Evolutionary conservation across 106 monocot species (phyloP).

Genomic region (Phalaenopsis equestris): DNA sequence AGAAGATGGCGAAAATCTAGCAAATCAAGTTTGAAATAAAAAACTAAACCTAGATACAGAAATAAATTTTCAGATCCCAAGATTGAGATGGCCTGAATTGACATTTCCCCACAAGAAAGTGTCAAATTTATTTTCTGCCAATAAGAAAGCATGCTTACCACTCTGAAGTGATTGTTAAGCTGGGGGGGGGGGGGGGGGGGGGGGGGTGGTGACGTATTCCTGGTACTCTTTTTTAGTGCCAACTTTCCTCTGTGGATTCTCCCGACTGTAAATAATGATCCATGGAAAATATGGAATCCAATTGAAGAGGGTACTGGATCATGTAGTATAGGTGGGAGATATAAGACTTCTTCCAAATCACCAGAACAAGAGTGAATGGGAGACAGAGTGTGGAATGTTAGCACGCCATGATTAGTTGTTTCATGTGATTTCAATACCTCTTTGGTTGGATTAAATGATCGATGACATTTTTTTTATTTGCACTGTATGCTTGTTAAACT

Average conservation of each 20-base stretch:
- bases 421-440: background rate
- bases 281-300: background rate
- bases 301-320: background rate
- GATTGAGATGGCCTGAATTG: background rate
- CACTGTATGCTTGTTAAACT: background rate
- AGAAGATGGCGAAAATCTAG: background rate
- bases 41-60: background rate
- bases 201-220: background rate
- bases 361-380: background rate
- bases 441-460: background rate
- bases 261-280: background rate
- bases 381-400: background rate
- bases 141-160: background rate
- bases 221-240: background rate
- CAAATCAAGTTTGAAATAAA: background rate
- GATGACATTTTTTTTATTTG: background rate
- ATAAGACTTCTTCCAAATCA: background rate
- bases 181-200: background rate
- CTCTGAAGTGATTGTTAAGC: background rate
- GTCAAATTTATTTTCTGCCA: background rate
- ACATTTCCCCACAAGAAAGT: background rate
- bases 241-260: background rate
- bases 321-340: background rate
- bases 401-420: background rate
- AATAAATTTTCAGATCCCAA: background rate